Conservation (phyloP, 1,284 basidiomycete species). For the Irpex sp. region DNA sequence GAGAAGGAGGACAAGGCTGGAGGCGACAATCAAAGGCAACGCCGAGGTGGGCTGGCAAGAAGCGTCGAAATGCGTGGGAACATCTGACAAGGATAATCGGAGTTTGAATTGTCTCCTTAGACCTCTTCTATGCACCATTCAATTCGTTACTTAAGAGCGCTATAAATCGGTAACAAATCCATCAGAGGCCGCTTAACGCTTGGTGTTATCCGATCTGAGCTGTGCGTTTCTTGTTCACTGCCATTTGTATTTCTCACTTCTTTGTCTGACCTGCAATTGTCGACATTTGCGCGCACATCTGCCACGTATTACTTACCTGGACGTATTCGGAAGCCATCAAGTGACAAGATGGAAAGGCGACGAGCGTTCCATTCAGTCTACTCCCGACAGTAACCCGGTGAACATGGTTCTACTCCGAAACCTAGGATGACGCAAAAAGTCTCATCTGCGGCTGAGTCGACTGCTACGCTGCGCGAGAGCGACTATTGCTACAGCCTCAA, state of each 20-base stretch:
- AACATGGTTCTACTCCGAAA: neutral
- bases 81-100: slow-evolving; percentile 6
- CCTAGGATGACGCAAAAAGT: neutral
- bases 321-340: neutral
- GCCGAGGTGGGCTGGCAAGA: slow-evolving; percentile 11
- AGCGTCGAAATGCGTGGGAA: slow-evolving; percentile 11
- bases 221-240: neutral
- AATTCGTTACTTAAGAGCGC: neutral
- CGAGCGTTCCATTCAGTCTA: neutral
- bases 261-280: neutral
- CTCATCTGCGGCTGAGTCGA: neutral
- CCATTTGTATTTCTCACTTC: neutral
- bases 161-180: neutral
- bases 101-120: slow-evolving; percentile 4
- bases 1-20: slow-evolving; percentile 5
- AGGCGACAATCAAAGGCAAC: slow-evolving; percentile 12
- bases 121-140: neutral
- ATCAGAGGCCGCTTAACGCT: neutral
- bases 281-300: too few species aligned
- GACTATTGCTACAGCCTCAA: neutral
- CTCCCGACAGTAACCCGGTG: neutral
- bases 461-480: neutral
- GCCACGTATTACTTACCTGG: neutral
- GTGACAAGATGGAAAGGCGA: neutral
- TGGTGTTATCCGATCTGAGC: neutral